Base-by-base conservation (phyloP, 805 yeast genomes). In the Zygosaccharomyces rouxii region DNA sequence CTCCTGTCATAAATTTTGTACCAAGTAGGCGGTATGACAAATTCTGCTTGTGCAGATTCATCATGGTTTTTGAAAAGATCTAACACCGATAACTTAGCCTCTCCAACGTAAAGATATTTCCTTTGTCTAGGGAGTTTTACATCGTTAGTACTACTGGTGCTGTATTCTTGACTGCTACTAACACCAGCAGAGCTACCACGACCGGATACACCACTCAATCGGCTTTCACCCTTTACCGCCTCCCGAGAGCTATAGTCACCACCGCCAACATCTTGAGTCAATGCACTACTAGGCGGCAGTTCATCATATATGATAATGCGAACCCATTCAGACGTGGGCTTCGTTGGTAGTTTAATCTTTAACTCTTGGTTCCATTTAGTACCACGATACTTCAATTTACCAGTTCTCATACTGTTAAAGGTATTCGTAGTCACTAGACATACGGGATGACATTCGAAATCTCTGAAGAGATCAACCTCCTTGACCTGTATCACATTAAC, bases 281-380 rank as follows among this genome's bases (percentile, higher is more conserved):
- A 33, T 35, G 52, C 52, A 21, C 46, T 49, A 13, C 50, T 49
- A 5, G 56, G 46, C 23, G 57, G 54, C 18, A 58, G 43, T 0
- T 57, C 59, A 50, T 66, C 70, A 47, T 62, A 66, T 7, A 66
- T 52, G 4, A 64, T 57, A 25, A 63, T 42, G 38, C 68, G 47
- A 22, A 66, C 31, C 53, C 61, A 48, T 46, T 64, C 62, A 7
- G 64, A 60, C 4, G 47, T 51, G 7, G 68, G 64, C 35, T 52
- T 43, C 33, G 35, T 48, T 2, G 70, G 67, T 26, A 66, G 46
- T 39, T 56, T 60, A 38, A 66, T 42, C 46, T 60, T 62, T 25
- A 66, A 42, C 1, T 48, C 47, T 41, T 63, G 62, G 33, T 62
- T 54, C 66, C 68, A 64, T 25, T 46, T 49, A 11, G 58, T 52